These are phyloP conservation scores for Saccharomycopsis olivae DNA, from an alignment of 805 yeast species.

Conservation along the genomic window DNA sequence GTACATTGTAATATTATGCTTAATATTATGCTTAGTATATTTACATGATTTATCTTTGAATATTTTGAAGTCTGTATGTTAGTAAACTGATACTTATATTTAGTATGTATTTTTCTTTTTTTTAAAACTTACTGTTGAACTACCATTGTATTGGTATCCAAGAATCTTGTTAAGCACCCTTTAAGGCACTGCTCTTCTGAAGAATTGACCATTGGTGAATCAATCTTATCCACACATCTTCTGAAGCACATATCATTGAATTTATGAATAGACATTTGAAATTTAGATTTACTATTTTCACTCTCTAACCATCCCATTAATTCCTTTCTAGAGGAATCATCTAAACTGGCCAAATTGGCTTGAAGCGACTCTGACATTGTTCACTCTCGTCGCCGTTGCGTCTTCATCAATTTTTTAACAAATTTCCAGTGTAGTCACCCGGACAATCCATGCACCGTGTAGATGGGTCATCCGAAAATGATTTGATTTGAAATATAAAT, in stretches of 20 bases:
- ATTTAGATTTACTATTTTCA: constrained; percentile 79
- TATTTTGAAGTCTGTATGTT: neutral
- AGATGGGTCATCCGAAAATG: too few species aligned
- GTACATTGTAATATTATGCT: too few species aligned
- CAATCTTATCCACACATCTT: constrained; percentile 52
- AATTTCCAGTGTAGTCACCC: too few species aligned
- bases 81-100: too few species aligned
- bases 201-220: constrained; percentile 29
- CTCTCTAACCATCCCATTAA: constrained; percentile 66
- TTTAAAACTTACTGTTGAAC: constrained; percentile 42
- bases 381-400: too few species aligned
- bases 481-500: too few species aligned
- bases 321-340: constrained; percentile 64
- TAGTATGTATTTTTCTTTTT: too few species aligned
- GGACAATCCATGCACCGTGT: too few species aligned
- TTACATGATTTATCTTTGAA: neutral
- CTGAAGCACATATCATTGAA: constrained; percentile 89
- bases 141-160: constrained; percentile 79
- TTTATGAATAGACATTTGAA: constrained; percentile 75
- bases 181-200: constrained; percentile 64
- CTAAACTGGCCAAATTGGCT: constrained; percentile 36
- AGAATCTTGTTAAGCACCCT: constrained; percentile 75
- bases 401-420: too few species aligned
- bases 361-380: constrained; percentile 29
- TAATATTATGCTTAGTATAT: too few species aligned